Evolutionary conservation across 495 filamentous ascomycete genomes (phyloP).

Genomic region (Niebla homalea): DNA sequence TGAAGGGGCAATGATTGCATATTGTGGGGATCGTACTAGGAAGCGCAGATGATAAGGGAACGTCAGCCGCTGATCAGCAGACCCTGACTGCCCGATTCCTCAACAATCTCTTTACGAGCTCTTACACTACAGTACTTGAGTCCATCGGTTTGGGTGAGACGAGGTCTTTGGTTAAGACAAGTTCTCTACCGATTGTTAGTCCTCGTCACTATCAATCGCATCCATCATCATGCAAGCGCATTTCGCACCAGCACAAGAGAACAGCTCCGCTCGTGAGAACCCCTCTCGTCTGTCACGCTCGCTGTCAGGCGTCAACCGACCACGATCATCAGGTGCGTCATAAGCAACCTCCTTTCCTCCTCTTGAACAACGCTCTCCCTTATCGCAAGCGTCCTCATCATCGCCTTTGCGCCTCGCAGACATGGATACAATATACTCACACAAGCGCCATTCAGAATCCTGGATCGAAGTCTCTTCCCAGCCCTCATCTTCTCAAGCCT

Average conservation of each 20-base stretch:
- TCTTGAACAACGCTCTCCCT: conserved; percentile 4
- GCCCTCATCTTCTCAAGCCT: conserved; percentile 82
- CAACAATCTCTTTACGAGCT: too few species aligned
- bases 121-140: too few species aligned
- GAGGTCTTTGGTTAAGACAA: too few species aligned
- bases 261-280: background rate
- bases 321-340: conserved; percentile 18
- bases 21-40: too few species aligned
- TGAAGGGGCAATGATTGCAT: too few species aligned
- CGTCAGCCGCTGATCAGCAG: too few species aligned
- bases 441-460: conserved; percentile 58
- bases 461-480: conserved; percentile 95
- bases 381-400: conserved; percentile 19
- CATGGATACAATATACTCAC: conserved; percentile 37
- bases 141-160: too few species aligned
- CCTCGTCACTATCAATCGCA: too few species aligned
- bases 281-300: conserved; percentile 11
- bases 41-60: too few species aligned
- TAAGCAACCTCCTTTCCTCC: conserved; percentile 10
- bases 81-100: too few species aligned
- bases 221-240: background rate
- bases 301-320: conserved; percentile 14
- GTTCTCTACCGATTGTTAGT: too few species aligned
- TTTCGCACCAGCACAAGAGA: background rate
- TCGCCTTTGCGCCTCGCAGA: conserved; percentile 7